Evolutionary conservation across 208 protist species (phyloP).

Genomic region (Crithidia bombi): DNA sequence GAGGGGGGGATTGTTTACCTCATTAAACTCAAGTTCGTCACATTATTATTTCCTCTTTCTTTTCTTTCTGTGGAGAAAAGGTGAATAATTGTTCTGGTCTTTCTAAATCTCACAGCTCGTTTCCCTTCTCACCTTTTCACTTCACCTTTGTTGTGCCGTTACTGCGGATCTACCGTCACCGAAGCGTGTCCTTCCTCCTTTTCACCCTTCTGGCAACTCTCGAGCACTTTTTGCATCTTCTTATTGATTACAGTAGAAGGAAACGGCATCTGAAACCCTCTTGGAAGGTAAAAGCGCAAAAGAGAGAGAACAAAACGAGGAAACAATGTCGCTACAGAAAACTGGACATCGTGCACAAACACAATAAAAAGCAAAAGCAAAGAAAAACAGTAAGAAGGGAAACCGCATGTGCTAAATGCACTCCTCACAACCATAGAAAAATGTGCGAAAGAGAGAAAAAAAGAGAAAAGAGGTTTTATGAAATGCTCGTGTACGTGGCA

Average conservation of each 20-base stretch:
- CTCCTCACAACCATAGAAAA: too few species aligned
- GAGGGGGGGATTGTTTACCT: neutral
- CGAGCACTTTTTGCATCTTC: neutral
- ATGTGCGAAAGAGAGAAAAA: too few species aligned
- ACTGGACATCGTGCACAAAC: neutral
- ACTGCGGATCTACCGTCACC: too few species aligned
- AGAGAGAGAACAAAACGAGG: neutral
- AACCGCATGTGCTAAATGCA: too few species aligned
- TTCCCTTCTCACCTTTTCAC: neutral
- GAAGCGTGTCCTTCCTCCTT: too few species aligned
- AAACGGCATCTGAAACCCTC: too few species aligned
- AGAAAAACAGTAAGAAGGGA: slow-evolving; percentile 7
- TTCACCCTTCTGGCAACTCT: too few species aligned
- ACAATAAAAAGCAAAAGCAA: slow-evolving; percentile 3
- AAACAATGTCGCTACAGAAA: neutral
- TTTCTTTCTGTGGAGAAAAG: too few species aligned
- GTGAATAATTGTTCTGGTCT: too few species aligned
- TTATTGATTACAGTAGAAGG: neutral
- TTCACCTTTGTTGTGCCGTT: too few species aligned
- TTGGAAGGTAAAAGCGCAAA: neutral
- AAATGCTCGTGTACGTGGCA: slow-evolving; percentile 19
- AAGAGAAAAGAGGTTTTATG: neutral
- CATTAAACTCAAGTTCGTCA: neutral
- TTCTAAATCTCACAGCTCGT: too few species aligned
- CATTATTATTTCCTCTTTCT: neutral